Base-by-base conservation (phyloP, 164 flowering plant species). In the Santalum album region DNA sequence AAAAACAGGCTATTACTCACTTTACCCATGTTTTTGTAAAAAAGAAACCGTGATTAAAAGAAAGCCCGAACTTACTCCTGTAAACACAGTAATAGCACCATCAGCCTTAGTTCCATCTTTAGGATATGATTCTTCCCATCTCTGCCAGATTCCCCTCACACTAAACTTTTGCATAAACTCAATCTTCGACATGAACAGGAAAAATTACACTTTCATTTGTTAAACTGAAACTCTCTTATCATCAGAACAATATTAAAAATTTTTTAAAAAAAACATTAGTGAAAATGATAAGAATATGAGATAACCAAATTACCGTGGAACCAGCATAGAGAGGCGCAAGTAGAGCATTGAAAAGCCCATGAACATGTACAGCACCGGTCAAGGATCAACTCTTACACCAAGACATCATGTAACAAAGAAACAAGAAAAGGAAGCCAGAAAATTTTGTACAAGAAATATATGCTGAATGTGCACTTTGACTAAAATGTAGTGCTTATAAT, bases 321-420 rank as follows among this genome's bases (percentile, higher is more conserved):
- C 99, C 96, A 0, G 96, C 97, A 71, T 83, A 94, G n/a, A 94
- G 73, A 43, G 99, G 99, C 49, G 99, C 97, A 50, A 94, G 73
- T 44, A 94, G 56, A 69, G 90, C 92, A 80, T 94, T 94, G 66
- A 94, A 94, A 62, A 94, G 87, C 29, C 99, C 99, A 76, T 94
- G 99, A 56, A 94, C 99, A 75, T 92, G 94, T 92, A 73, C 47
- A 25, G 23, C 49, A 49, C 39, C 42, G 57, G 86, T 84, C 78
- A 91, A 91, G 90, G 87, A 77, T 56, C 32, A 57, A 57, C 23
- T 25, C 9, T 22, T n/a, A 40, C n/a, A 46, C 25, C n/a, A 25
- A 53, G 6, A 0, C 20, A 20, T 38, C 14, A 26, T 38, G 43
- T 17, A 15, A 10, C 11, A 40, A 17, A 42, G 44, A 0, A 22